Base-by-base conservation (phyloP, 306 rosid species). In the Dalbergia cultrata region DNA sequence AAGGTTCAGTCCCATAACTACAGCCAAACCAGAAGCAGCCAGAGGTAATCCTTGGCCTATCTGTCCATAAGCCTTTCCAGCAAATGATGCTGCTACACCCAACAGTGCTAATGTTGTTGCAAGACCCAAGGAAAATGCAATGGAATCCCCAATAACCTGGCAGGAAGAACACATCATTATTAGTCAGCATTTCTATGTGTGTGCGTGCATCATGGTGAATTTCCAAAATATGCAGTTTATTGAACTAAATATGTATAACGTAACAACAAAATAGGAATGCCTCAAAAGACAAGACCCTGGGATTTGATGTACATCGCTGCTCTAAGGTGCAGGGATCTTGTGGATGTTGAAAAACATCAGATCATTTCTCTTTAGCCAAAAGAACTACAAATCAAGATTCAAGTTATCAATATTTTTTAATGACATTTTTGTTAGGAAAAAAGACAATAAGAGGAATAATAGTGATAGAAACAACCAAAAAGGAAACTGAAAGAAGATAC, bases 41-140 rank as follows among this genome's bases (percentile, higher is more conserved):
- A 95, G 41, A 59, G 98, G 98, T 86, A 93, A 89, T 21, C 99
- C 97, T 78, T 90, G 99, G 81, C 99, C 98, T 77, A 93, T 86
- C 89, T 95, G 99, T 67, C 99, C 99, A 79, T 95, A 95, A 80
- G 97, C 99, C 87, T 95, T 93, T 71, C 99, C 98, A 69, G 97
- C 99, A 87, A 95, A 86, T 81, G 99, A 93, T 56, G 98, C 99
- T 66, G 83, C 93, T 49, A 95, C 81, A 49, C 99, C 98, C 75
- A 95, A 84, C 56, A 93, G 80, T 31, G 99, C 97, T 67, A 93
- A 88, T 43, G 99, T 95, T 60, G 99, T 95, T 50, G 97, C 99
- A 85, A 95, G 92, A 84, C 99, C 99, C 69, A 95, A 85, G n/a
- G 99, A 83, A 75, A 95, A 95, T 50, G 97, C 93, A 79, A 95